Conservation (phyloP, 179 eudicot genomes). For the Amaranthus tricolor region DNA sequence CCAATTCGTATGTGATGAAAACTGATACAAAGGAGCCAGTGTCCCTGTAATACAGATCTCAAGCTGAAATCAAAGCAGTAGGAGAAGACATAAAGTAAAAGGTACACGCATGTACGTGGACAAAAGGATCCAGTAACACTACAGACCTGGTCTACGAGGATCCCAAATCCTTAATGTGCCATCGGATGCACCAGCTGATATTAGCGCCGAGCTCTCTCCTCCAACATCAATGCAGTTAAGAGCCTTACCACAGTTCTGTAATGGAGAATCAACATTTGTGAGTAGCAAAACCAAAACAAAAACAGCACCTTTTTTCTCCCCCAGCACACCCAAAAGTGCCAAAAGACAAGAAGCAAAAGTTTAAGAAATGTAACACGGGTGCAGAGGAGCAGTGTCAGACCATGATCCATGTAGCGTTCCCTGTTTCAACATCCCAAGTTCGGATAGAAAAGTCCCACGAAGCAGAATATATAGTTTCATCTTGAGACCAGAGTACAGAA, state of each 20-base stretch:
- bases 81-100: background rate
- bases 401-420: conserved; percentile 66
- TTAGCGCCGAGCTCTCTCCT: conserved; percentile 80
- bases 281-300: background rate
- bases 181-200: conserved; percentile 92
- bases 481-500: conserved; percentile 76
- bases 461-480: conserved; percentile 78
- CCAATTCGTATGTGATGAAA: conserved; percentile 90
- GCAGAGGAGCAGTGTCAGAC: conserved; percentile 31
- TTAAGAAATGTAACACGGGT: background rate
- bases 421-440: conserved; percentile 92
- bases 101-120: background rate
- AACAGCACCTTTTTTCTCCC: background rate
- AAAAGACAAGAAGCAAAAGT: background rate
- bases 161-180: conserved; percentile 90
- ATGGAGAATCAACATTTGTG: background rate
- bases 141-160: conserved; percentile 96
- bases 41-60: conserved; percentile 49
- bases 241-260: conserved; percentile 74
- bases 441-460: conserved; percentile 96
- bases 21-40: conserved; percentile 76
- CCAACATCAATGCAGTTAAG: conserved; percentile 84
- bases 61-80: background rate
- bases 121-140: background rate
- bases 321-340: background rate